phyloP scores from a whole-genome alignment of 139 green algal genomes.

The Micractinium sp. region DNA sequence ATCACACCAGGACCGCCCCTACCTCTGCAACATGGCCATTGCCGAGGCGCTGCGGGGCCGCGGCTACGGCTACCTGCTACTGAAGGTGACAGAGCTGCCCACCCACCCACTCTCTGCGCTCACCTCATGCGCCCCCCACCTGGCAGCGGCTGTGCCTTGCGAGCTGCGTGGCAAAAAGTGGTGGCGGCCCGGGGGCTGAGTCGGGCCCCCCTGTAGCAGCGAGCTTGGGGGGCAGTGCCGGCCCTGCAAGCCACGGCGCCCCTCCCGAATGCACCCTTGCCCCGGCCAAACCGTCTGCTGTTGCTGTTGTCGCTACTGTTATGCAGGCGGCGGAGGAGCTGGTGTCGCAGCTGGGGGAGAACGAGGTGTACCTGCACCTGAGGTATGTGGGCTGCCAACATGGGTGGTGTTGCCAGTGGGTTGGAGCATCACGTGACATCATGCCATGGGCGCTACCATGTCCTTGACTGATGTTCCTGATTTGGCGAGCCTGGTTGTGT shows the following conservation, averaged over 20 bases:
- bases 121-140: slow-evolving; percentile 49
- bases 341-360: slow-evolving; percentile 40
- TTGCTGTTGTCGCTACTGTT: too few relatives aligned
- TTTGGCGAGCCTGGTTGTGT: too few relatives aligned
- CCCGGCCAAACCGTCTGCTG: too few relatives aligned
- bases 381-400: slow-evolving; percentile 24
- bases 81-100: slow-evolving; percentile 40
- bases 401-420: not conserved
- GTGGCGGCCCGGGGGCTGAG: too few relatives aligned
- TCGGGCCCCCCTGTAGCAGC: too few relatives aligned
- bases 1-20: slow-evolving; percentile 58
- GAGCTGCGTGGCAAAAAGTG: too few relatives aligned
- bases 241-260: too few relatives aligned
- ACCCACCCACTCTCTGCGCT: slow-evolving; percentile 49
- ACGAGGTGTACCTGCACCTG: slow-evolving; percentile 65
- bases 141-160: too few relatives aligned
- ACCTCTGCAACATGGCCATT: slow-evolving; percentile 84
- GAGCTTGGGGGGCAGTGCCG: too few relatives aligned
- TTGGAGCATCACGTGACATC: too few relatives aligned
- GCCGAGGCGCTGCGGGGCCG: slow-evolving; percentile 31
- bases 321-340: slow-evolving; percentile 58
- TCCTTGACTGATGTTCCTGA: too few relatives aligned
- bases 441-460: not conserved
- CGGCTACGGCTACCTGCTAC: slow-evolving; percentile 58
- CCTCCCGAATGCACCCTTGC: too few relatives aligned